A percentile compares a stretch with the other conserved stretches of the same genome.
These are phyloP conservation scores for Lipomyces sp. DNA, from an alignment of 805 yeast genomes.

Conservation along the genomic window DNA sequence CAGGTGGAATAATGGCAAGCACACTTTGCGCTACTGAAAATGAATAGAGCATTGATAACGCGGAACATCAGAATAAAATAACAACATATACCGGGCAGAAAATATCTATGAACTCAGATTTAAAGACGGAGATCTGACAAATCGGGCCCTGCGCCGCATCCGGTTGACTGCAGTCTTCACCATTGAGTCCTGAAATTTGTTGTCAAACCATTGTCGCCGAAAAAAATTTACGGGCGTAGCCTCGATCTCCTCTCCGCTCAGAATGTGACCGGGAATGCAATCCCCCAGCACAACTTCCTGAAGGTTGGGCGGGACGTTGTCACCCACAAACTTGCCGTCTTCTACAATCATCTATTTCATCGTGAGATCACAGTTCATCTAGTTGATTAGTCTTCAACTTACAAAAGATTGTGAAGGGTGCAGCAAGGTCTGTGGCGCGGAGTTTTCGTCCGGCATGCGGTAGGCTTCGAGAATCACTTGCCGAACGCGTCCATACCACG, in stretches of 20 bases:
- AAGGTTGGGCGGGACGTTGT: not conserved
- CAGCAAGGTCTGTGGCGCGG: not conserved
- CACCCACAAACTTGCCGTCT: not conserved
- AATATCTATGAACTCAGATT: too few species aligned
- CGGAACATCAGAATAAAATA: too few species aligned
- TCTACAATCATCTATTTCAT: not conserved
- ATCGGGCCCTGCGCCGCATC: not conserved
- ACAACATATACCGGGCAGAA: too few species aligned
- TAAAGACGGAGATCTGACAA: not conserved
- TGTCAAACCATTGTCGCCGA: too few species aligned
- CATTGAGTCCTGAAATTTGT: not conserved
- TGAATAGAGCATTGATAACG: too few species aligned
- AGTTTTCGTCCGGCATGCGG: constrained; percentile 1
- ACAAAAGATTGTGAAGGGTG: not conserved
- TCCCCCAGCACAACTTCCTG: not conserved
- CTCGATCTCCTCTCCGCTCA: not conserved
- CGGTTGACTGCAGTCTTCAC: not conserved
- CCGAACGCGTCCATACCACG: not conserved
- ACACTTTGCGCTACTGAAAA: too few species aligned
- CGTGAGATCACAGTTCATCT: too few species aligned
- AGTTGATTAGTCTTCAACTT: not conserved
- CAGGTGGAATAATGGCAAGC: too few species aligned
- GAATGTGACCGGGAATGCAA: not conserved
- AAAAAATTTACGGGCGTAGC: not conserved
- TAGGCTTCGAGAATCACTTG: not conserved